phyloP scores from a whole-genome alignment of 345 rosid species.

The Zanthoxylum bungeanum region DNA sequence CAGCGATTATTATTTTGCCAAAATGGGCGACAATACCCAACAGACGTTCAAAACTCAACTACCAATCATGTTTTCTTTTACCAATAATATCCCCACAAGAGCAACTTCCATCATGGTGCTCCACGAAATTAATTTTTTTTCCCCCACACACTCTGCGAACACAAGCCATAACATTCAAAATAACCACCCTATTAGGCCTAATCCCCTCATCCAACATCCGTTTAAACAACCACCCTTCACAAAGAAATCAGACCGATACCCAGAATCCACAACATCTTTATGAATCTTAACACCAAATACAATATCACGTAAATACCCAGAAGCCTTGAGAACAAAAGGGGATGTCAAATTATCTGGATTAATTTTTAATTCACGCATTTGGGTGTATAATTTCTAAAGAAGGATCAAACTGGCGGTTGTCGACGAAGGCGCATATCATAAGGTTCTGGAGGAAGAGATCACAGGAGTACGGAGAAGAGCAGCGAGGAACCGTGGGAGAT shows the following conservation, averaged over 20 bases:
- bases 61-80: conserved; percentile 10
- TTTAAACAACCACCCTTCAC: conserved; percentile 25
- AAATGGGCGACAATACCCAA: not conserved
- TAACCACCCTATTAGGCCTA: conserved; percentile 18
- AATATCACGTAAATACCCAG: conserved; percentile 23
- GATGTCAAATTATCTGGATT: conserved; percentile 35
- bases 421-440: conserved; percentile 36
- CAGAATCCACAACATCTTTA: conserved; percentile 20
- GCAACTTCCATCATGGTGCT: conserved; percentile 40
- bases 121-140: too few relatives aligned
- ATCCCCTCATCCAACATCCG: conserved; percentile 28
- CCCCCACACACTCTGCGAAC: conserved; percentile 13
- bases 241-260: conserved; percentile 27
- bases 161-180: conserved; percentile 33
- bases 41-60: not conserved
- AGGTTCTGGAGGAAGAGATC: conserved; percentile 40
- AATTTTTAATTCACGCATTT: conserved; percentile 26
- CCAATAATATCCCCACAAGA: conserved; percentile 46
- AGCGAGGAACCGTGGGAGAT: conserved; percentile 30
- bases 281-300: conserved; percentile 29
- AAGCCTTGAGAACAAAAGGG: conserved; percentile 43
- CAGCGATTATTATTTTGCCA: not conserved
- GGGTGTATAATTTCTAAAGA: conserved; percentile 25
- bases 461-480: conserved; percentile 23
- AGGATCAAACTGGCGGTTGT: conserved; percentile 18